phyloP scores from a whole-genome alignment of 2,329 filamentous ascomycete species.

The Decorospora gaudefroyi region DNA sequence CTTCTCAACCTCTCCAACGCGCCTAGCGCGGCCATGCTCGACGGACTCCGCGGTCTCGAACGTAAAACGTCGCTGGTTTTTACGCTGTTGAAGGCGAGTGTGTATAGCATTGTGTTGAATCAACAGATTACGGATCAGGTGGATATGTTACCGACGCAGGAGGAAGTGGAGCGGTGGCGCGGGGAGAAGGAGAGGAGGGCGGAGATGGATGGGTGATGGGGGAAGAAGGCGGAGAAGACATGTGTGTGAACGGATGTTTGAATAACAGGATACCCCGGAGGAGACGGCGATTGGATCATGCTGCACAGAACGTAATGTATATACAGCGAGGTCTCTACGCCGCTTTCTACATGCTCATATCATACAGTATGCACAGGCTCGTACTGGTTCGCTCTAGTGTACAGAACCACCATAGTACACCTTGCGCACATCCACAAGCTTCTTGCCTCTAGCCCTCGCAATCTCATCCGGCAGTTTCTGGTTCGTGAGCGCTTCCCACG shows the following conservation, averaged over 20 bases:
- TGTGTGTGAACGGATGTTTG: conserved; percentile 17
- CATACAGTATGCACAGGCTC: conserved; percentile 12
- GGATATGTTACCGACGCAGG: not conserved
- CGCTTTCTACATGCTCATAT: conserved; percentile 4
- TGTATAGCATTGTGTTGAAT: conserved; percentile 98
- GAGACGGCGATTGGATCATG: no score
- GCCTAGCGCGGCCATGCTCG: conserved; percentile 72
- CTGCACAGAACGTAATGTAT: no score
- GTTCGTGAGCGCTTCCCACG: conserved; percentile 77
- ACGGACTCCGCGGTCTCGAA: conserved; percentile 85
- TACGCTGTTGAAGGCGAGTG: conserved; percentile 94
- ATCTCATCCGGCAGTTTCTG: conserved; percentile 89
- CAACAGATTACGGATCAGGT: conserved; percentile 65
- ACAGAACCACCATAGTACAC: conserved; percentile 86
- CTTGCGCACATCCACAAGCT: conserved; percentile 93
- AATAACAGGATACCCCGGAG: conserved; percentile 5
- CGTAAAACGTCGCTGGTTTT: conserved; percentile 94
- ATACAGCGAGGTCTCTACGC: no score
- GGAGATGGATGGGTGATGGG: not conserved
- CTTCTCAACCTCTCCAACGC: conserved; percentile 70
- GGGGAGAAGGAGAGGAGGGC: not conserved
- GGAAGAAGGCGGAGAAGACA: conserved; percentile 3
- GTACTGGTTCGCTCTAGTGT: conserved; percentile 26
- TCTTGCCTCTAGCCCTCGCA: conserved; percentile 86
- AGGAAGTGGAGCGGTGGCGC: conserved; percentile 3